These are phyloP conservation scores for Allium sativum DNA, from an alignment of 106 monocot species.

Conservation along the genomic window DNA sequence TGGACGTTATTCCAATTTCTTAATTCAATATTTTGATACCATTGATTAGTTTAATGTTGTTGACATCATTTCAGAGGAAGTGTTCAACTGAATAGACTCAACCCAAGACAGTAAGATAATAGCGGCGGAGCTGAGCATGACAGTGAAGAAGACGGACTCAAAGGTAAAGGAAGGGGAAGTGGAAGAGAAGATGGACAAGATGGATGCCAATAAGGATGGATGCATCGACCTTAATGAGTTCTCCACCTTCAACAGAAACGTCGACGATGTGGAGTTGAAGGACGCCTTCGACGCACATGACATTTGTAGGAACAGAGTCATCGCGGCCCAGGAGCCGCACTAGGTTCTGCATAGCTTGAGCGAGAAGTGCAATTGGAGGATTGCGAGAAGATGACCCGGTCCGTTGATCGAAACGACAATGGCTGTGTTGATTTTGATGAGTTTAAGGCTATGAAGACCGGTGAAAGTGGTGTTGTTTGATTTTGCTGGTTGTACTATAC, in stretches of 20 bases:
- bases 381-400: slow-evolving; percentile 43
- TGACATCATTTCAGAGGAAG: no score
- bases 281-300: slow-evolving; percentile 69
- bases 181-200: slow-evolving; percentile 36
- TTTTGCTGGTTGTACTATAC: no score
- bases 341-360: slow-evolving; percentile 44
- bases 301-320: slow-evolving; percentile 40
- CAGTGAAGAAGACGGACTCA: slow-evolving; percentile 23
- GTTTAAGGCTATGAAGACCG: slow-evolving; percentile 71
- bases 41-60: no score
- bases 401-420: slow-evolving; percentile 48
- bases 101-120: slow-evolving; percentile 57
- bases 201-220: slow-evolving; percentile 48
- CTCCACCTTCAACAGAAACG: slow-evolving; percentile 11
- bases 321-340: slow-evolving; percentile 52
- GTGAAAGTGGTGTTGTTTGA: not conserved
- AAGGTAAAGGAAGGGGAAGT: slow-evolving; percentile 17
- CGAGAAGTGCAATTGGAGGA: slow-evolving; percentile 47
- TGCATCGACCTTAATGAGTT: slow-evolving; percentile 46
- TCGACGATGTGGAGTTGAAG: slow-evolving; percentile 20
- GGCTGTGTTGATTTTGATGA: slow-evolving; percentile 50
- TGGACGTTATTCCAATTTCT: no score
- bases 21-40: no score
- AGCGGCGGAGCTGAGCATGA: slow-evolving; percentile 24
- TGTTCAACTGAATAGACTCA: slow-evolving; percentile 21